Conservation (phyloP, 108 stramenopile species). For the Pelagomonas calceolata region DNA sequence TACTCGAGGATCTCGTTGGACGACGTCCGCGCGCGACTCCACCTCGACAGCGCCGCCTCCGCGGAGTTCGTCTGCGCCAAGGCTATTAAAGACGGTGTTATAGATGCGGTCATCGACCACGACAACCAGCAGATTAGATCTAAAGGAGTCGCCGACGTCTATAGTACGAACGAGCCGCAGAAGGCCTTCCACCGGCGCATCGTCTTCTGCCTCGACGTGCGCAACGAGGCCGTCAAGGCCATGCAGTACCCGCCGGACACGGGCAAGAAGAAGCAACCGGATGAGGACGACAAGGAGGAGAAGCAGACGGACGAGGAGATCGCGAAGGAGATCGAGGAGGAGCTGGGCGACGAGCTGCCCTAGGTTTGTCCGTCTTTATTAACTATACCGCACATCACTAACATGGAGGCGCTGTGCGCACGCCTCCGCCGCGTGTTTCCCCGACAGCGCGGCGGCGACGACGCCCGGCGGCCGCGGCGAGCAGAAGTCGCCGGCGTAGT, state of each 20-base stretch:
- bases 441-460: not conserved
- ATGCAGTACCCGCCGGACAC: slow-evolving; percentile 95
- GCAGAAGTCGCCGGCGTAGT: slow-evolving; percentile 1
- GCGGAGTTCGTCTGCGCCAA: slow-evolving; percentile 96
- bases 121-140: slow-evolving; percentile 70
- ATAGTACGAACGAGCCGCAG: slow-evolving; percentile 86
- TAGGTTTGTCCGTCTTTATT: no score
- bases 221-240: slow-evolving; percentile 91
- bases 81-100: slow-evolving; percentile 93
- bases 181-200: slow-evolving; percentile 96
- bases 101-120: slow-evolving; percentile 96
- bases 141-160: slow-evolving; percentile 86
- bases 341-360: not conserved
- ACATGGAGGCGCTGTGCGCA: no score
- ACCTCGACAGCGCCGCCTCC: slow-evolving; percentile 60
- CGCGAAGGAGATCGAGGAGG: not conserved
- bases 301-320: not conserved
- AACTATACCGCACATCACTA: no score
- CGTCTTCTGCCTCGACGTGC: slow-evolving; percentile 93
- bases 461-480: not conserved
- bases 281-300: not conserved
- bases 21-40: slow-evolving; percentile 78
- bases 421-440: not conserved
- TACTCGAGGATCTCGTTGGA: slow-evolving; percentile 74
- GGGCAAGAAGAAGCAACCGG: slow-evolving; percentile 37